These are phyloP conservation scores for Umbelopsis sp. DNA, from an alignment of 192 early-diverging fungal species.

Conservation along the genomic window DNA sequence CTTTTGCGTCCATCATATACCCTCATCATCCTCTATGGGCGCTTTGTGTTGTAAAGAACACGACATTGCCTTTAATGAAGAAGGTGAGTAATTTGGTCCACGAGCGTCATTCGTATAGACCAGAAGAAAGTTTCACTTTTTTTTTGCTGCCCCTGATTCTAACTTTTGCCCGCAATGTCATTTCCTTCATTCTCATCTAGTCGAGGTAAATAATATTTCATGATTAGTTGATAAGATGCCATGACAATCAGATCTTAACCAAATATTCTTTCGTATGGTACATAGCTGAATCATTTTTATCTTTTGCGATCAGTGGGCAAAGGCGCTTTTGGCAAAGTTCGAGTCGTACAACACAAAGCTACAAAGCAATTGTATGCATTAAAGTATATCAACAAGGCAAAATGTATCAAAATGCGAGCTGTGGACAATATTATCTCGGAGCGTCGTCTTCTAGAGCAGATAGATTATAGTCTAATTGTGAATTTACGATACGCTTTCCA, in stretches of 20 bases:
- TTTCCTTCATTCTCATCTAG: neutral
- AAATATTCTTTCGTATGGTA: neutral
- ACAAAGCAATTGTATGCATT: conserved; percentile 85
- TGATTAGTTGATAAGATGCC: neutral
- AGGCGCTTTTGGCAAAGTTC: conserved; percentile 95
- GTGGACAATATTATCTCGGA: conserved; percentile 92
- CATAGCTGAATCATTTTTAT: conserved; percentile 82
- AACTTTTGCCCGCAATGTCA: neutral
- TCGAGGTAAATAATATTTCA: neutral
- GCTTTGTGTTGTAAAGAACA: conserved; percentile 61
- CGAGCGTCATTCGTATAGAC: neutral
- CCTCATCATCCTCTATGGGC: conserved; percentile 43
- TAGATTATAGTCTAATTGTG: conserved; percentile 83
- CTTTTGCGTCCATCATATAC: conserved; percentile 17
- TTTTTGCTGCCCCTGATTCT: too few relatives aligned
- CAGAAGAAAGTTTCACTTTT: too few relatives aligned
- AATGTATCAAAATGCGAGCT: conserved; percentile 85
- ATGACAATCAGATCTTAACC: neutral
- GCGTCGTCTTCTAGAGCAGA: conserved; percentile 83
- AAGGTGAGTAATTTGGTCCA: conserved; percentile 52
- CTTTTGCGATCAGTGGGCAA: conserved; percentile 90
- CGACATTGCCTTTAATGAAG: conserved; percentile 69
- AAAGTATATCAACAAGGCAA: conserved; percentile 96
- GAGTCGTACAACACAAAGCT: conserved; percentile 88
- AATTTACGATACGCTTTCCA: conserved; percentile 96